These are phyloP conservation scores for Puccinia coronata DNA, from an alignment of 1,284 basidiomycete genomes.

Conservation along the genomic window DNA sequence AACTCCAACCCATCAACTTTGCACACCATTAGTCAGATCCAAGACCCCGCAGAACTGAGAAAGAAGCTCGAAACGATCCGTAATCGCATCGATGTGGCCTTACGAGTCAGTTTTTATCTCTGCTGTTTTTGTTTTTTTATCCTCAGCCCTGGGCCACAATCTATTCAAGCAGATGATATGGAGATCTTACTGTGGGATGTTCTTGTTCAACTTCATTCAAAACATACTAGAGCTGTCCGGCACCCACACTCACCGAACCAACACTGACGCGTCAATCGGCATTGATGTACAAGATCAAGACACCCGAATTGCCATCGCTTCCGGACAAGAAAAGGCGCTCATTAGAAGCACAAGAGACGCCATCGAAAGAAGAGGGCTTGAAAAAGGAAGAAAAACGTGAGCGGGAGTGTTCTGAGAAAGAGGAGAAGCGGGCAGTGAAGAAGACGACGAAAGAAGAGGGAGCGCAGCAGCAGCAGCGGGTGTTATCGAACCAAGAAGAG, in stretches of 20 bases:
- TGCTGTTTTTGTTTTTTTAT: neutral
- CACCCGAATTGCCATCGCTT: slow-evolving; percentile 20
- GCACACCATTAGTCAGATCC: slow-evolving; percentile 15
- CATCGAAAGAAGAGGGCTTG: neutral
- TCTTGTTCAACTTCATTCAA: neutral
- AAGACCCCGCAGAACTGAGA: slow-evolving; percentile 25
- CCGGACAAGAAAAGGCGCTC: neutral
- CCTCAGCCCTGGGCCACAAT: too few relatives aligned
- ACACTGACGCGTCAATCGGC: neutral
- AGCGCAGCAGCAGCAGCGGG: neutral
- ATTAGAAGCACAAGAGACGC: neutral
- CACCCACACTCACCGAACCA: neutral
- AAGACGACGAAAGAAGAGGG: neutral
- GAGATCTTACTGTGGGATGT: neutral
- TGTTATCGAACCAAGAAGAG: slow-evolving; percentile 64
- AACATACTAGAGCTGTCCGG: slow-evolving; percentile 1
- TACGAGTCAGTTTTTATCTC: neutral
- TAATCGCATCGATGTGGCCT: neutral
- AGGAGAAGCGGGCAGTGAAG: neutral
- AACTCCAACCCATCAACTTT: slow-evolving; percentile 21
- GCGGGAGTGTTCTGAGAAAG: neutral
- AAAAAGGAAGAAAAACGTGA: neutral
- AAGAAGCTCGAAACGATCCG: neutral
- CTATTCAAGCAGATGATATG: neutral
- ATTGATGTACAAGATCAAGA: slow-evolving; percentile 23